Percentiles rank a stretch among this genome's conserved stretches.
Conservation (phyloP, 176 grass and related monocot genomes). For the Puccinellia tenuiflora region DNA sequence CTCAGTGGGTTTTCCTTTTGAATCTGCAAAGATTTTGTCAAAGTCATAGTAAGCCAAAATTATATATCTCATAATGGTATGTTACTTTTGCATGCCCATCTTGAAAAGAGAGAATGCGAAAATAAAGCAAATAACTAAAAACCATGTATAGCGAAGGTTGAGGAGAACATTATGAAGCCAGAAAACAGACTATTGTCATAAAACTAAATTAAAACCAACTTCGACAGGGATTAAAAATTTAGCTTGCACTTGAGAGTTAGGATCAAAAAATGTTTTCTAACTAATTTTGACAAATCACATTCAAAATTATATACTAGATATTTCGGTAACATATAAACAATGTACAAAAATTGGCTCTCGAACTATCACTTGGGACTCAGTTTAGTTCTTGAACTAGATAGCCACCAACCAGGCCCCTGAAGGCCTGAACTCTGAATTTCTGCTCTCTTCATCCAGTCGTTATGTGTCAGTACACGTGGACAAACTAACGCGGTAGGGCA, state of each 20-base stretch:
- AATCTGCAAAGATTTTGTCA: constrained; percentile 40
- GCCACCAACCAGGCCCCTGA: background rate
- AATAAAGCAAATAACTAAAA: background rate
- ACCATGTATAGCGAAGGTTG: background rate
- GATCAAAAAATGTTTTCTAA: background rate
- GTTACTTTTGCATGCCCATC: background rate
- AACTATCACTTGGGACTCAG: background rate
- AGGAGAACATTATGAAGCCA: background rate
- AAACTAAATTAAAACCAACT: background rate
- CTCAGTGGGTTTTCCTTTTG: constrained; percentile 89
- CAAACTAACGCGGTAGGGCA: background rate
- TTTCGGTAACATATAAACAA: background rate
- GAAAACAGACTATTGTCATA: background rate
- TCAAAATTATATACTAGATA: background rate
- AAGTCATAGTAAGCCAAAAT: background rate
- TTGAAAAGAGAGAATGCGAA: background rate
- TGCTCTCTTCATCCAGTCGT: background rate
- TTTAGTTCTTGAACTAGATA: background rate
- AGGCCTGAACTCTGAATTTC: background rate
- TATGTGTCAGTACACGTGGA: background rate
- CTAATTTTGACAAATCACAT: background rate
- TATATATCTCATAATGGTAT: constrained; percentile 9
- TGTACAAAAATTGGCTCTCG: background rate
- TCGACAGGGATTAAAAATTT: background rate
- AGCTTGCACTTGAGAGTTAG: background rate